phyloP scores from a whole-genome alignment of 192 early-diverging fungal species.

The Rhizoclosmatium sp. region DNA sequence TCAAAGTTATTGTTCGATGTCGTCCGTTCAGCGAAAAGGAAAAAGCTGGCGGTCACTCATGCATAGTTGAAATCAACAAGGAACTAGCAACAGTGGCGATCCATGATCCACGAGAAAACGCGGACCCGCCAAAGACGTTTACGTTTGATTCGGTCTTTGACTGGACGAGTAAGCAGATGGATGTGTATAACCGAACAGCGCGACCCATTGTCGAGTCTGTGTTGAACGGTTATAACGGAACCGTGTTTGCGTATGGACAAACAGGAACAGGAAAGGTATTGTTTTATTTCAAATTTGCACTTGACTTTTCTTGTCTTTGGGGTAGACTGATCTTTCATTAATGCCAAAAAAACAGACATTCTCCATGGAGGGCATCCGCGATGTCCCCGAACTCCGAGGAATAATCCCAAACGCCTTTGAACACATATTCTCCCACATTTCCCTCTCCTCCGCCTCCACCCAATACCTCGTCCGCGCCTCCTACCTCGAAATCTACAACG shows the following conservation, averaged over 20 bases:
- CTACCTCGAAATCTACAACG: constrained; percentile 95
- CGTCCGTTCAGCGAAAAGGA: constrained; percentile 71
- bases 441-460: constrained; percentile 56
- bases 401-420: constrained; percentile 75
- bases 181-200: constrained; percentile 67
- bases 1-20: constrained; percentile 68
- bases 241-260: constrained; percentile 71
- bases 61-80: constrained; percentile 62
- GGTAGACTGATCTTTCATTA: background rate
- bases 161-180: constrained; percentile 54
- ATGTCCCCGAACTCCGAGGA: constrained; percentile 69
- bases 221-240: constrained; percentile 70
- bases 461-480: constrained; percentile 84
- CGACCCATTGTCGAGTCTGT: constrained; percentile 67
- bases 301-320: background rate
- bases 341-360: constrained; percentile 59
- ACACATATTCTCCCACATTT: constrained; percentile 70
- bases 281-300: background rate
- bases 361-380: constrained; percentile 75
- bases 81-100: constrained; percentile 56
- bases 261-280: constrained; percentile 68
- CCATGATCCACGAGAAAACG: constrained; percentile 46
- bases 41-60: constrained; percentile 60
- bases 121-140: constrained; percentile 63
- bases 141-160: constrained; percentile 72